Evolutionary conservation across 768 basidiomycete species (phyloP), one percentile per base, ranked within the genome.

Genomic region (Podaxis mareebaensis): DNA sequence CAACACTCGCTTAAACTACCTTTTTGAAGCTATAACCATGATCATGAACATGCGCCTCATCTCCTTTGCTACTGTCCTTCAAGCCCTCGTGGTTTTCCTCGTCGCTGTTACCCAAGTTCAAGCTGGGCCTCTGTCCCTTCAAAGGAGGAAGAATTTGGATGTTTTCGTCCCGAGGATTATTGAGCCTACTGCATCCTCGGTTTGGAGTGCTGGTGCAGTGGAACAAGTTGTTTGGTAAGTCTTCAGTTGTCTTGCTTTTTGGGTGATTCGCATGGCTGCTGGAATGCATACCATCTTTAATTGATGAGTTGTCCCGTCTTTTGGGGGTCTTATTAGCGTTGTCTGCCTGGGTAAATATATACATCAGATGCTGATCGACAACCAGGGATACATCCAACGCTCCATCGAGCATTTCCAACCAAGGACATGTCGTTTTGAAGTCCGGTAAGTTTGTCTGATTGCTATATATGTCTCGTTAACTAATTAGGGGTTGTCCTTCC

Each of bases 341-440:
- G 30, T 33, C 33, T 33, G 3, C 3, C 33, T 33, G 5, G 6
- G 42, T 44, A 44, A 44, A 15, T 44, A 44, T 44, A 44, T 12
- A 44, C n/a, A 28, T 12, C 26, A 28, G 24, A 51, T 51, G 26
- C 42, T 58, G 55, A 42, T 8, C 51, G 4, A 39, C 36, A 30
- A 64, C 8, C 44, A 82, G 79, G 82, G 76, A 78, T 57, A 75
- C 76, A 0, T 68, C 76, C 12, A 67, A 78, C 58, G 75, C 77
- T 0, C 82, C 82, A 0, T 64, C 40, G 6, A 66, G 76, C 20
- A 80, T 82, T 64, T 81, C 82, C 28, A 83, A 83, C 67, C 68
- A 68, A 24, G 73, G 74, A 28, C 70, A 68, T 52, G 73, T 77
- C 33, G 60, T 68, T 15, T 67, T 77, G 64, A 69, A 74, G 64